Conservation (phyloP, 2,329 filamentous ascomycete genomes). For the Colletotrichum australisinense region DNA sequence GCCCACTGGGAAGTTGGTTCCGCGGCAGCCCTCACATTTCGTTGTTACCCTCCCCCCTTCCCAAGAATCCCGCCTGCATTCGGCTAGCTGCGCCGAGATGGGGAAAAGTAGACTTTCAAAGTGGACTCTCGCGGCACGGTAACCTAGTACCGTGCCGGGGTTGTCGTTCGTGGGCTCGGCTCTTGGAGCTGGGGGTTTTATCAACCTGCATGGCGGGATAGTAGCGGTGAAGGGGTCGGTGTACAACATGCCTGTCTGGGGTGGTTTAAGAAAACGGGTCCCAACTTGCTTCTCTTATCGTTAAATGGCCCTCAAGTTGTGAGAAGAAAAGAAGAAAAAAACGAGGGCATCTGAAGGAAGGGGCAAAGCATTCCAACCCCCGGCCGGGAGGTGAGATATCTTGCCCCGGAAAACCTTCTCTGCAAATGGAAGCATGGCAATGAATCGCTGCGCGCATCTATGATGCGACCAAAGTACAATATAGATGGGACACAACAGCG, state of each 20-base stretch:
- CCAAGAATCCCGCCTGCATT: slow-evolving; percentile 15
- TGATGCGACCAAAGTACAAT: slow-evolving; percentile 4
- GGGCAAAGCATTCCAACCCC: background rate
- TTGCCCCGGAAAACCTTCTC: background rate
- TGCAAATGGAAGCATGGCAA: background rate
- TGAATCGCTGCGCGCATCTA: background rate
- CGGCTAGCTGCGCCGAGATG: slow-evolving; percentile 27
- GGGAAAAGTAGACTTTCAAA: background rate
- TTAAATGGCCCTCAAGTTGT: background rate
- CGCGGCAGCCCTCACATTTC: background rate
- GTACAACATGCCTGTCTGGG: slow-evolving; percentile 22
- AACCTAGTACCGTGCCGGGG: slow-evolving; percentile 26
- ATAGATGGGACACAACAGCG: background rate
- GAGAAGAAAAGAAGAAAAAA: background rate
- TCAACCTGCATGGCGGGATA: slow-evolving; percentile 26
- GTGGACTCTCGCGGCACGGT: slow-evolving; percentile 17
- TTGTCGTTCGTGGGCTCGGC: slow-evolving; percentile 9
- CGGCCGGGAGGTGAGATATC: background rate
- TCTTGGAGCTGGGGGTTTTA: slow-evolving; percentile 9
- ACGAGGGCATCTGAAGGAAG: background rate
- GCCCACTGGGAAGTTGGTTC: background rate
- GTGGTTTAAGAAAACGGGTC: background rate
- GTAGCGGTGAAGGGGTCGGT: slow-evolving; percentile 35
- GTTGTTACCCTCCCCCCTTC: background rate
- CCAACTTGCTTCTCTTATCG: slow-evolving; percentile 27